Evolutionary conservation across 345 rosid species (phyloP).

Genomic region (Microthlaspi erraticum): DNA sequence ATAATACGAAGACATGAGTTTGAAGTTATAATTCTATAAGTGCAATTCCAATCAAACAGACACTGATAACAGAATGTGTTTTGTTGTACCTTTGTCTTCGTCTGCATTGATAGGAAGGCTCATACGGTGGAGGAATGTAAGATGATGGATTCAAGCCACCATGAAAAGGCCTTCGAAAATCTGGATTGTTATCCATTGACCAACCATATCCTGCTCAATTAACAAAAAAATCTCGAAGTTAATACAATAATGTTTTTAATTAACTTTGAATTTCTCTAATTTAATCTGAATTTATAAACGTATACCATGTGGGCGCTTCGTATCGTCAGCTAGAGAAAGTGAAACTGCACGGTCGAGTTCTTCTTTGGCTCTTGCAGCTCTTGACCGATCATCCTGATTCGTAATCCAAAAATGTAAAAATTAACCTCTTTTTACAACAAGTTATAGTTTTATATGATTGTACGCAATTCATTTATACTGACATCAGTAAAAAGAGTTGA

Average conservation of each 20-base stretch:
- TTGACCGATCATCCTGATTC: slow-evolving; percentile 65
- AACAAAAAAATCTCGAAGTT: neutral
- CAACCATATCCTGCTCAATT: slow-evolving; percentile 58
- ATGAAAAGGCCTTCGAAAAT: slow-evolving; percentile 53
- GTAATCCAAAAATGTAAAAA: slow-evolving; percentile 28
- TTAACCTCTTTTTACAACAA: neutral
- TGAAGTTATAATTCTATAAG: too few relatives aligned
- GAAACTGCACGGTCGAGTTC: slow-evolving; percentile 76
- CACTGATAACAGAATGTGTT: slow-evolving; percentile 1
- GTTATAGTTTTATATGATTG: neutral
- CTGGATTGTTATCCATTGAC: slow-evolving; percentile 52
- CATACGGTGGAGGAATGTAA: slow-evolving; percentile 62
- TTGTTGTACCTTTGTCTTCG: slow-evolving; percentile 55
- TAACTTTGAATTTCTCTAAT: neutral
- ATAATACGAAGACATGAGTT: too few relatives aligned
- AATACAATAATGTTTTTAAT: neutral
- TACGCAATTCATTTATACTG: neutral
- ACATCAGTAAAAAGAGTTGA: neutral
- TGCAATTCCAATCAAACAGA: too few relatives aligned
- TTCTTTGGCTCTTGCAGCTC: slow-evolving; percentile 64
- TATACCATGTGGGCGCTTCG: slow-evolving; percentile 63
- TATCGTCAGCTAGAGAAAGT: slow-evolving; percentile 64
- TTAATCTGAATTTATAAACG: neutral
- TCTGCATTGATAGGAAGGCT: slow-evolving; percentile 52
- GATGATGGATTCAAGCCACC: slow-evolving; percentile 53